Base-by-base conservation (phyloP, 345 rosid species). In the Cardamine resedifolia region DNA sequence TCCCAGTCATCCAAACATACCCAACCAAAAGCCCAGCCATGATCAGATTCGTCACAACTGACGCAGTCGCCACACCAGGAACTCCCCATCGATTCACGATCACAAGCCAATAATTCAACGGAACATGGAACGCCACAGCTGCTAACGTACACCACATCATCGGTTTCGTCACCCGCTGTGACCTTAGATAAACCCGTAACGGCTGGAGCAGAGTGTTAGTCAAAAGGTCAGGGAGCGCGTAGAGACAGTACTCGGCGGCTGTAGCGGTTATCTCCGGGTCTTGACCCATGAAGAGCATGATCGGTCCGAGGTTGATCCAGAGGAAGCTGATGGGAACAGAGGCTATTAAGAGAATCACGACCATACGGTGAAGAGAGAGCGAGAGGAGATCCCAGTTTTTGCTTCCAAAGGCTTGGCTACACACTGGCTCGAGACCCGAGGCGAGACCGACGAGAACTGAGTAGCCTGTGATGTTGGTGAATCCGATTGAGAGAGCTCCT, bases 391-490 rank as follows among this genome's bases (percentile, higher is more conserved):
- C 92, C 96, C 89, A 95, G 80, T 89, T 95, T 58, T 84, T 87
- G 90, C 85, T 83, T 6, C 99, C 99, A 38, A 81, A 90, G 53
- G 99, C 99, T 76, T 95, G 99, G 82, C 97, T 91, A 67, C 99
- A 95, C 0, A 95, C 93, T 4, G 99, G 97, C 75, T 95, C 99
- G 2, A 95, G 93, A 8, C 99, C 99, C 2, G 97, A 89, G 41
- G 99, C 97, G 16, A 95, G 85, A 4, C 99, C 99, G 7, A 84
- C 87, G 1, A 95, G 83, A 58, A 95, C 97, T 6, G 99, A 95
- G 88, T 95, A 91, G 18, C 99, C 99, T 0, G 99, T 95, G 70
- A 95, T 95, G 86, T 95, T 95, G 6, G 99, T 95, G 80, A 95
- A 95, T 2, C 99, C 99, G 69, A 95, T 95, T 5, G 96, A 83